Percentiles rank a stretch among this genome's conserved stretches.
Conservation (phyloP, 2,329 filamentous ascomycete species). For the Monosporascus sp. region DNA sequence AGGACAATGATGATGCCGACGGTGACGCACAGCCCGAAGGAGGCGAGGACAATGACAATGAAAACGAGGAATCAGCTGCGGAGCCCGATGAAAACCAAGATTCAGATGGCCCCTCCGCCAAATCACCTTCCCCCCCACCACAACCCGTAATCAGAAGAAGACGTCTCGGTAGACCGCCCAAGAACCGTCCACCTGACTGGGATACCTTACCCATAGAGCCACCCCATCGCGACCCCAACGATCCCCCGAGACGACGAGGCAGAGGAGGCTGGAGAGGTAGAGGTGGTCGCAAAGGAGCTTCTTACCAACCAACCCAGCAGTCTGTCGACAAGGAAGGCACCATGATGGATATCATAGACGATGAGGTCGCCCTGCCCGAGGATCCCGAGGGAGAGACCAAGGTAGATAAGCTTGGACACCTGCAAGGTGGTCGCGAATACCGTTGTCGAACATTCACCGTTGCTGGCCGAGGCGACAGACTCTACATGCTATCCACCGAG, state of each 20-base stretch:
- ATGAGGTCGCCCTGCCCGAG: slow-evolving; percentile 84
- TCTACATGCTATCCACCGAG: slow-evolving; percentile 98
- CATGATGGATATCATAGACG: slow-evolving; percentile 81
- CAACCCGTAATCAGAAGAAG: slow-evolving; percentile 65
- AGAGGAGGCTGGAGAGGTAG: slow-evolving; percentile 66
- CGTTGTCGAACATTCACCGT: slow-evolving; percentile 94
- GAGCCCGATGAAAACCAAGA: slow-evolving; percentile 27
- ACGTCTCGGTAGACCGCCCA: slow-evolving; percentile 78
- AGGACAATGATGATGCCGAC: slow-evolving; percentile 26
- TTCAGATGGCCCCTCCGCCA: slow-evolving; percentile 34
- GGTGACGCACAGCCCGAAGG: slow-evolving; percentile 25
- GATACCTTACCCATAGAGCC: slow-evolving; percentile 53
- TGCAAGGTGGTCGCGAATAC: slow-evolving; percentile 83
- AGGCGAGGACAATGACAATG: slow-evolving; percentile 38
- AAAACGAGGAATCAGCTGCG: slow-evolving; percentile 30
- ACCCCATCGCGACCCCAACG: slow-evolving; percentile 47
- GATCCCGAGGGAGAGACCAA: slow-evolving; percentile 87
- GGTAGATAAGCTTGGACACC: slow-evolving; percentile 81
- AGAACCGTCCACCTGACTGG: slow-evolving; percentile 78
- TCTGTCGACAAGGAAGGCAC: slow-evolving; percentile 92
- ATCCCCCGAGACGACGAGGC: slow-evolving; percentile 57
- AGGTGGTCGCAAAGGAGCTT: slow-evolving; percentile 61
- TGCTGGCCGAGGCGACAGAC: slow-evolving; percentile 70
- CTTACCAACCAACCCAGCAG: slow-evolving; percentile 73
- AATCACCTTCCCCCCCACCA: slow-evolving; percentile 51